Conservation (phyloP, 768 basidiomycete species). For the Boletus patriciae region DNA sequence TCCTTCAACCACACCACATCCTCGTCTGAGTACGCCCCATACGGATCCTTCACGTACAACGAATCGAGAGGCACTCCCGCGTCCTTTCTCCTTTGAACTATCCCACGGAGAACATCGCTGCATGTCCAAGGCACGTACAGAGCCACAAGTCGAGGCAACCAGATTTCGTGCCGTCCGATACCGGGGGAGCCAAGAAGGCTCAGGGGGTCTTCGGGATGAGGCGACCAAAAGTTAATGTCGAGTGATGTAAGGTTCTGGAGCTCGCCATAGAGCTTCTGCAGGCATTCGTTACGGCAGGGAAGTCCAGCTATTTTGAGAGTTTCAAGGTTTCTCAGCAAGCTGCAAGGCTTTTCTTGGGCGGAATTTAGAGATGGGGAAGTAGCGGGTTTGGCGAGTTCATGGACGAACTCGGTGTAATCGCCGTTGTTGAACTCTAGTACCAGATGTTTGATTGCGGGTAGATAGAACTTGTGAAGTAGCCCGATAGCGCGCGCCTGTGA, state of each 20-base stretch:
- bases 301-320: constrained; percentile 54
- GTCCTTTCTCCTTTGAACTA: constrained; percentile 32
- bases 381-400: constrained; percentile 37
- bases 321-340: constrained; percentile 45
- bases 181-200: constrained; percentile 10
- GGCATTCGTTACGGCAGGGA: constrained; percentile 38
- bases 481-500: constrained; percentile 42
- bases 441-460: constrained; percentile 39
- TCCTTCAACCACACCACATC: constrained; percentile 53
- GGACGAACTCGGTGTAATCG: constrained; percentile 53
- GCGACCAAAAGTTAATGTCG: constrained; percentile 37
- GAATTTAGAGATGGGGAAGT: constrained; percentile 31
- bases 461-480: constrained; percentile 27
- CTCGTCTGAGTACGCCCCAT: constrained; percentile 38
- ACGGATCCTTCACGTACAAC: constrained; percentile 46
- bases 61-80: constrained; percentile 47
- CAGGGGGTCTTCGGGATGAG: constrained; percentile 32
- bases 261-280: constrained; percentile 45
- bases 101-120: too few species aligned
- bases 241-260: constrained; percentile 49
- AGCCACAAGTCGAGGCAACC: constrained; percentile 52
- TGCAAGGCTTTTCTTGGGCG: constrained; percentile 37
- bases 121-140: constrained; percentile 47
- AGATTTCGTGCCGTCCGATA: constrained; percentile 15
- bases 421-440: constrained; percentile 55